Percentiles rank a stretch among this genome's conserved stretches.
These are phyloP conservation scores for Helotiales sp. DNA, from an alignment of 2,329 filamentous ascomycete species.

Conservation along the genomic window DNA sequence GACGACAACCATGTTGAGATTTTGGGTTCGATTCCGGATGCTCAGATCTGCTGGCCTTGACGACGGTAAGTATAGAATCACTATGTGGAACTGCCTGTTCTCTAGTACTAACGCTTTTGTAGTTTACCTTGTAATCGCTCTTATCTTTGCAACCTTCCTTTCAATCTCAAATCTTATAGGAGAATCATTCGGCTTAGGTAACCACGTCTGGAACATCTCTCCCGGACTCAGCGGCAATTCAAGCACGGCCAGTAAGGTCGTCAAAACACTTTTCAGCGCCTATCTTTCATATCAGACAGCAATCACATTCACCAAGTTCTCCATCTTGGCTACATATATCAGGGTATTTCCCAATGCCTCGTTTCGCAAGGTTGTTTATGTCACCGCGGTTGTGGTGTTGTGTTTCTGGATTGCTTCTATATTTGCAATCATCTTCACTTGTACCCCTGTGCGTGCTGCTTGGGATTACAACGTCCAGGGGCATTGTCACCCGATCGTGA, in stretches of 20 bases:
- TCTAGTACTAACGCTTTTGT: not conserved
- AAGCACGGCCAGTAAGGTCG: not conserved
- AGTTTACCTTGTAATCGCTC: constrained; percentile 16
- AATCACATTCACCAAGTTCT: constrained; percentile 20
- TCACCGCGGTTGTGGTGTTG: constrained; percentile 3
- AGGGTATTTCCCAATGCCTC: constrained; percentile 13
- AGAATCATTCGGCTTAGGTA: constrained; percentile 15
- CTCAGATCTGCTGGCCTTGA: constrained; percentile 13
- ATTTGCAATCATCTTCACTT: constrained; percentile 21
- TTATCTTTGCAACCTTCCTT: constrained; percentile 14
- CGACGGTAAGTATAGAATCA: constrained; percentile 7
- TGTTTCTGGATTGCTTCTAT: constrained; percentile 16
- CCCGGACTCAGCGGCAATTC: constrained; percentile 1
- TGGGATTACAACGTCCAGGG: constrained; percentile 15
- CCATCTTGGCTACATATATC: constrained; percentile 19
- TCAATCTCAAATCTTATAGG: constrained; percentile 14
- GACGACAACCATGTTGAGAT: constrained; percentile 7
- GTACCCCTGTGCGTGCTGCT: constrained; percentile 14
- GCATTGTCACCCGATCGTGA: constrained; percentile 13
- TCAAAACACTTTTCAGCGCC: constrained; percentile 12
- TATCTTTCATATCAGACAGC: constrained; percentile 18
- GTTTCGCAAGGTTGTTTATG: constrained; percentile 7
- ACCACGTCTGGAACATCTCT: constrained; percentile 20
- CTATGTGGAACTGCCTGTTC: not conserved
- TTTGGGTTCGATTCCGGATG: constrained; percentile 16